Evolutionary conservation across 139 green algal species (phyloP).

Genomic region (Picochlorum sp.): DNA sequence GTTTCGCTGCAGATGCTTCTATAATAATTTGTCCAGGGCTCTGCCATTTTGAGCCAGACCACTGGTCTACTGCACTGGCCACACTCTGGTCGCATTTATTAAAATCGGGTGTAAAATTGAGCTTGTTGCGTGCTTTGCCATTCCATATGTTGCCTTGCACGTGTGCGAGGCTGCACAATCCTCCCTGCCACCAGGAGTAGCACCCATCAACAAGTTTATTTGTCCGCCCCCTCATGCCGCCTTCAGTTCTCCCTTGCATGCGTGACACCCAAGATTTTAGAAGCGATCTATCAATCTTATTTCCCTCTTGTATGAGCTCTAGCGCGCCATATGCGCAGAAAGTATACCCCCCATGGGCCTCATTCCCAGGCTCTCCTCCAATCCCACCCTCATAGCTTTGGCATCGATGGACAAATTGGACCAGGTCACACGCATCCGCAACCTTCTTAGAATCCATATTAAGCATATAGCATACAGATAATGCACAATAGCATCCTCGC

Average conservation of each 20-base stretch:
- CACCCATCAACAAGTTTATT: slow-evolving; percentile 99
- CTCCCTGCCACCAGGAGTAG: slow-evolving; percentile 95
- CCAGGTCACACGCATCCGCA: slow-evolving; percentile 33
- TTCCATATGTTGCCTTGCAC: neutral
- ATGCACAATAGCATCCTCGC: slow-evolving; percentile 81
- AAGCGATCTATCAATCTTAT: slow-evolving; percentile 52
- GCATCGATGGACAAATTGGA: slow-evolving; percentile 56
- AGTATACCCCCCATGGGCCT: slow-evolving; percentile 97
- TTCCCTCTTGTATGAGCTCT: slow-evolving; percentile 41
- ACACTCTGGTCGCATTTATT: too few species aligned
- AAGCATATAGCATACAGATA: slow-evolving; percentile 72
- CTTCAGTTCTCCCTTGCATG: slow-evolving; percentile 73
- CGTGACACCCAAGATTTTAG: slow-evolving; percentile 63
- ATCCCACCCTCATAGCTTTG: slow-evolving; percentile 89
- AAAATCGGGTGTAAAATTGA: too few species aligned
- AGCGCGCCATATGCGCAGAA: slow-evolving; percentile 86
- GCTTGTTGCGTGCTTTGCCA: too few species aligned
- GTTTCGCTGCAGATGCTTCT: too few species aligned
- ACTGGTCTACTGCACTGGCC: too few species aligned
- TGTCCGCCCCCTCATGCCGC: slow-evolving; percentile 94
- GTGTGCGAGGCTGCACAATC: slow-evolving; percentile 54
- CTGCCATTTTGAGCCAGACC: too few species aligned
- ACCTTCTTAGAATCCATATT: slow-evolving; percentile 57
- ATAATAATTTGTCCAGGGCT: too few species aligned
- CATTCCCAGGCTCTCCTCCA: slow-evolving; percentile 89